Conservation (phyloP, 192 early-diverging fungal genomes). For the Coemansia biformis region DNA sequence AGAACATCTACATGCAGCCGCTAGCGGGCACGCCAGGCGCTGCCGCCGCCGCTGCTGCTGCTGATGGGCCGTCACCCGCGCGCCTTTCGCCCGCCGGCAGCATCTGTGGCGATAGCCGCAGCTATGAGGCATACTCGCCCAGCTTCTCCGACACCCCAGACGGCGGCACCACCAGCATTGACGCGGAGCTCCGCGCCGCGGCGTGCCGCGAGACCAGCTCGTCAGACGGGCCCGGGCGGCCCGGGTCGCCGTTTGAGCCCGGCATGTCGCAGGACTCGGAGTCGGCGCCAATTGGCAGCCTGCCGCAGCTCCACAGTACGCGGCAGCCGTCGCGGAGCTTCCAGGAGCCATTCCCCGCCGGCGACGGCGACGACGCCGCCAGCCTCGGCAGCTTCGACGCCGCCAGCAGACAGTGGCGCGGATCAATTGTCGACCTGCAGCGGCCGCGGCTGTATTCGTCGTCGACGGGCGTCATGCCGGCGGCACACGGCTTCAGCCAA, state of each 20-base stretch:
- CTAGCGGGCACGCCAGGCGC: constrained; percentile 13
- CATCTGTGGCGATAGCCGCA: constrained; percentile 1
- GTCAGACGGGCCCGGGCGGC: constrained; percentile 8
- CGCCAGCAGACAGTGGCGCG: background rate
- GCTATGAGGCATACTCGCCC: constrained; percentile 36
- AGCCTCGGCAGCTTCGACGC: constrained; percentile 2
- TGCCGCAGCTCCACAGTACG: constrained; percentile 11
- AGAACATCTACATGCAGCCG: constrained; percentile 33
- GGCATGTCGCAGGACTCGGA: constrained; percentile 24
- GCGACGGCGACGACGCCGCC: constrained; percentile 7
- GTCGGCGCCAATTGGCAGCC: constrained; percentile 22
- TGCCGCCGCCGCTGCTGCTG: no score
- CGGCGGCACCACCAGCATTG: background rate
- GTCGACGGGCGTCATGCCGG: constrained; percentile 9
- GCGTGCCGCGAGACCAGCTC: constrained; percentile 12
- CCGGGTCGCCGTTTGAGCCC: constrained; percentile 29
- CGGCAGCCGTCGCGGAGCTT: background rate
- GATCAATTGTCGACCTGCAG: constrained; percentile 12
- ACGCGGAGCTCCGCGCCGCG: background rate
- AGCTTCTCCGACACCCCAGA: constrained; percentile 21
- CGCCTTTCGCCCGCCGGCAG: background rate
- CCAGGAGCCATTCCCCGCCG: constrained; percentile 10
- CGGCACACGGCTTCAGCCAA: constrained; percentile 9
- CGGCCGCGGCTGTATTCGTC: constrained; percentile 20
- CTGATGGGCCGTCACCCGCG: no score